Evolutionary conservation across 2,329 filamentous ascomycete genomes (phyloP).

Genomic region (Ceratocystis papillata): DNA sequence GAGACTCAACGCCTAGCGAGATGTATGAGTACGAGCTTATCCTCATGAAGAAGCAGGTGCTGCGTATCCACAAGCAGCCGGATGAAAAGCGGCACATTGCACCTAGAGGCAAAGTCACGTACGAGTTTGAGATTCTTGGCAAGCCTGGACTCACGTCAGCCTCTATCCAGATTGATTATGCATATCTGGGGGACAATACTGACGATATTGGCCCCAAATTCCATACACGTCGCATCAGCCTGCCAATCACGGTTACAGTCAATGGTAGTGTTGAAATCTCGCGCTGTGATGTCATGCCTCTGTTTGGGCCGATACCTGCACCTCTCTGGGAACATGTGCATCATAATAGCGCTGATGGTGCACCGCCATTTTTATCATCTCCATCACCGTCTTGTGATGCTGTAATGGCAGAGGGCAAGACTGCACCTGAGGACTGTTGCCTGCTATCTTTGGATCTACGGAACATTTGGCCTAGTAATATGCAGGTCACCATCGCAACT

Average conservation of each 20-base stretch:
- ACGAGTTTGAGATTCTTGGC: conserved; percentile 75
- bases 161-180: conserved; percentile 76
- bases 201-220: conserved; percentile 61
- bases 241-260: conserved; percentile 78
- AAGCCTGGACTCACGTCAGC: conserved; percentile 74
- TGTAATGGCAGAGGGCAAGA: background rate
- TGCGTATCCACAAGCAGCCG: conserved; percentile 44
- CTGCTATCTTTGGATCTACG: conserved; percentile 72
- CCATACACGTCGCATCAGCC: conserved; percentile 69
- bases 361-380: background rate
- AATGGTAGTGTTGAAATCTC: conserved; percentile 80
- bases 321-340: conserved; percentile 45
- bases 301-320: conserved; percentile 55
- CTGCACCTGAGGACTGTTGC: conserved; percentile 43
- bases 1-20: conserved; percentile 67
- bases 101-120: conserved; percentile 56
- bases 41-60: conserved; percentile 60
- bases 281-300: conserved; percentile 65
- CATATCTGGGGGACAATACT: conserved; percentile 60
- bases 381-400: background rate
- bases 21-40: conserved; percentile 79
- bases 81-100: conserved; percentile 49
- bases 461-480: conserved; percentile 78
- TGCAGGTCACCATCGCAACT: conserved; percentile 53
- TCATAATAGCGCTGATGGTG: background rate